Percentiles rank a stretch among this genome's conserved stretches.
Conservation (phyloP, 2,329 filamentous ascomycete genomes). For the Venturiaceae sp. region DNA sequence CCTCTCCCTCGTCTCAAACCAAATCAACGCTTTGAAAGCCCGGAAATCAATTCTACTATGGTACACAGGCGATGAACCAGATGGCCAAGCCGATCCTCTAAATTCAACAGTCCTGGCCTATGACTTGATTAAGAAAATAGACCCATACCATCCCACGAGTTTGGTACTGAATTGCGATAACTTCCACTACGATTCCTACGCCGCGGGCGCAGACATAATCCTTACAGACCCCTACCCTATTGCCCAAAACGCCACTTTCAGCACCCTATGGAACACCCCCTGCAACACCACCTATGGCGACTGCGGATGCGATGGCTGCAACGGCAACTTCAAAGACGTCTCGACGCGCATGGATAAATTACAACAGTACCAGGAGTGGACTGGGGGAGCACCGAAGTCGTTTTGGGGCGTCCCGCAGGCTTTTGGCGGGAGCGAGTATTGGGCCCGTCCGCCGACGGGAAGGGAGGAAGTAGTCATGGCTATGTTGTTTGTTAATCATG, state of each 20-base stretch:
- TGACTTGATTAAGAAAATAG: conserved; percentile 37
- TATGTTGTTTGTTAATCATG: conserved; percentile 38
- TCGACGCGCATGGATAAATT: conserved; percentile 32
- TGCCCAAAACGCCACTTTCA: conserved; percentile 45
- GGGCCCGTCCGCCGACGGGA: conserved; percentile 34
- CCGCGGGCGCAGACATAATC: conserved; percentile 46
- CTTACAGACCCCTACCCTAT: conserved; percentile 53
- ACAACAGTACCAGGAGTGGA: conserved; percentile 29
- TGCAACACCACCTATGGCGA: conserved; percentile 52
- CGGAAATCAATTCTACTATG: conserved; percentile 32
- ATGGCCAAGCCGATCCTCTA: conserved; percentile 47
- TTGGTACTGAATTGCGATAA: conserved; percentile 53
- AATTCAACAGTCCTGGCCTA: conserved; percentile 34
- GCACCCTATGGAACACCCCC: conserved; percentile 42
- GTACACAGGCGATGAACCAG: conserved; percentile 45
- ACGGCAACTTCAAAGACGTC: conserved; percentile 44
- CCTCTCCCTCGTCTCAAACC: conserved; percentile 23
- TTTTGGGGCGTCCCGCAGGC: conserved; percentile 42
- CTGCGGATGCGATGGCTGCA: conserved; percentile 55
- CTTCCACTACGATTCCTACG: conserved; percentile 49
- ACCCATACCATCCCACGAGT: conserved; percentile 52
- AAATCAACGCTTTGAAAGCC: conserved; percentile 24
- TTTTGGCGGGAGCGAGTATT: conserved; percentile 38
- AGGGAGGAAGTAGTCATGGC: conserved; percentile 38
- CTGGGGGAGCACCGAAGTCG: conserved; percentile 27